Evolutionary conservation across 192 early-diverging fungal species (phyloP).

Genomic region (Fimicolochytrium jonesii): DNA sequence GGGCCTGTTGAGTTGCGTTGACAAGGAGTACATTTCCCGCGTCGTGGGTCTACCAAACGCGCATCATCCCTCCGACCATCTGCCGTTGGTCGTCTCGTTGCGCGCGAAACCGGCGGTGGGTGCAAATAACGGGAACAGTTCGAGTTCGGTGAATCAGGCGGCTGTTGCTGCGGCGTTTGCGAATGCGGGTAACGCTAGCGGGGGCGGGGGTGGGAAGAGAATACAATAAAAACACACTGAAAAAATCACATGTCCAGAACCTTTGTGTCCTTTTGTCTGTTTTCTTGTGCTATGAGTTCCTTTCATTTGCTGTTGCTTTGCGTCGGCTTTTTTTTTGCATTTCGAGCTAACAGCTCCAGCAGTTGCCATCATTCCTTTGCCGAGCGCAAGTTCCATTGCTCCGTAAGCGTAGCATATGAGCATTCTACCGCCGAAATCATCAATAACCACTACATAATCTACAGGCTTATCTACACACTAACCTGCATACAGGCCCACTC

Average conservation of each 20-base stretch:
- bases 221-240: not conserved
- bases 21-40: slow-evolving; percentile 71
- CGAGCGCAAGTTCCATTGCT: not conserved
- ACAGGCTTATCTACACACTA: no score
- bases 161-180: no score
- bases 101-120: slow-evolving; percentile 1
- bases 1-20: slow-evolving; percentile 76
- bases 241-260: no score
- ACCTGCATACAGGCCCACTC: not conserved
- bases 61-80: slow-evolving; percentile 62
- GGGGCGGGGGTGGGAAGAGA: not conserved
- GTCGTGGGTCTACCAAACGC: slow-evolving; percentile 91
- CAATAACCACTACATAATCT: no score
- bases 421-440: no score
- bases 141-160: no score
- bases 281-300: not conserved
- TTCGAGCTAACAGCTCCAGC: not conserved
- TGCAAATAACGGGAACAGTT: no score
- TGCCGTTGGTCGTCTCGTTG: slow-evolving; percentile 41
- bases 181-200: no score
- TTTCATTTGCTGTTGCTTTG: not conserved
- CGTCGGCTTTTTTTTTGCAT: not conserved
- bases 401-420: not conserved
- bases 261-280: no score
- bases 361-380: not conserved